Evolutionary conservation across 169 alveolate genomes (phyloP), one percentile per base, ranked within the genome.

Genomic region (Besnoitia besnoiti): DNA sequence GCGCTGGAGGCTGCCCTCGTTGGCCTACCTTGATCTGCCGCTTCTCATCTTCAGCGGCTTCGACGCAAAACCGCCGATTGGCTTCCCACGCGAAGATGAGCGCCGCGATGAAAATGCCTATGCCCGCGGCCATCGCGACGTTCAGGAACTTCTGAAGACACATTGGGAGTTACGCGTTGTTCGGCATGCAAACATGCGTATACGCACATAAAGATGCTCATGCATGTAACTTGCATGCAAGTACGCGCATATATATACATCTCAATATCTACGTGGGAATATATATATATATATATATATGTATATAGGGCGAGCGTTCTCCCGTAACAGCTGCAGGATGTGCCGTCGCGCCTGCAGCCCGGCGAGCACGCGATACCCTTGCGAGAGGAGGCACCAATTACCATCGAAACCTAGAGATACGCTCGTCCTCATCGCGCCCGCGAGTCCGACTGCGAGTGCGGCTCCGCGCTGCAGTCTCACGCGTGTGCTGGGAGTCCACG

Each of bases 51-150:
- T 94, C 91, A 85, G 95, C 95, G 49, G 96, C 94, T 85, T 96
- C 97, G 93, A 96, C 96, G 91, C 96, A 95, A 91, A 96, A 96
- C 37, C 94, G 94, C n/a, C 96, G 95, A 85, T 95, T 95, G 62
- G 97, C 95, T 84, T 96, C 97, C 98, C 98, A 96, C 30, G 96
- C 98, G 89, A 95, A 96, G 50, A 96, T 95, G 77, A 96, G 93
- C 0, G 98, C 96, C 44, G 98, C 96, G 24, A 96, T 79, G 67
- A 95, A 88, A 14, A 96, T 93, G 27, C 98, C 98, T 37, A 95
- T 93, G 19, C 95, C 44, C 79, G 95, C 97, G 0, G 97, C 98
- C 46, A 95, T 75, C 61, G 98, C 97, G 3, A 96, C 96, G 35
- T 94, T 90, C 49, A 96, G 94, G 37, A 95, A 46, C 50, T 91